A percentile compares a stretch with the other conserved stretches of the same genome.
Conservation (phyloP, 208 protist species). For the Leishmania martiniquensis region DNA sequence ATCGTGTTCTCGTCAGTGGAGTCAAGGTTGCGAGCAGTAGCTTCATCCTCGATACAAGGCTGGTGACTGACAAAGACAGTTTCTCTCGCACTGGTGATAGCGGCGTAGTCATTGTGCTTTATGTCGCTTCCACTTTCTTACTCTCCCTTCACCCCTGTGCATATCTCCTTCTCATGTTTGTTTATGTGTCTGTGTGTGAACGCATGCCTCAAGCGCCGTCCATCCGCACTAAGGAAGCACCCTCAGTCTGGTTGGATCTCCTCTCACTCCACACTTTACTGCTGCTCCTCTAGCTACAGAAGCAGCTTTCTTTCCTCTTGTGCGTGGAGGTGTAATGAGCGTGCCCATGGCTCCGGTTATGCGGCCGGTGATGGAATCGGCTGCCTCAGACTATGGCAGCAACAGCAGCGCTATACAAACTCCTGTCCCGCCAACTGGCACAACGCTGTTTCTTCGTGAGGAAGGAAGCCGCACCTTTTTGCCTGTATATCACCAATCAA, state of each 20-base stretch:
- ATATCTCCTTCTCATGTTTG: neutral
- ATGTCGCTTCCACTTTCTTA: neutral
- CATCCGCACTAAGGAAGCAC: neutral
- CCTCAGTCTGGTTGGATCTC: neutral
- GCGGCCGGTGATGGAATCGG: neutral
- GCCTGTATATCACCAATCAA: slow-evolving; percentile 52
- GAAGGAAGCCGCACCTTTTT: slow-evolving; percentile 46
- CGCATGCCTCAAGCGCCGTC: neutral
- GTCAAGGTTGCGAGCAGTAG: neutral
- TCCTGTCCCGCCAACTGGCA: slow-evolving; percentile 18
- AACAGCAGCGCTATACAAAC: slow-evolving; percentile 8
- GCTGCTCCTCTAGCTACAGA: neutral
- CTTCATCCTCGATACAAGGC: neutral
- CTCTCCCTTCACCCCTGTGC: neutral
- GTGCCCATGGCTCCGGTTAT: neutral
- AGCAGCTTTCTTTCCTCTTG: neutral
- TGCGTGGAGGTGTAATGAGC: slow-evolving; percentile 1
- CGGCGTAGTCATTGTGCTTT: neutral
- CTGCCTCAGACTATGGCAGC: neutral
- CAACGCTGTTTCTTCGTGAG: slow-evolving; percentile 57
- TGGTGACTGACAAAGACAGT: too few species aligned
- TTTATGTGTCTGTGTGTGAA: neutral
- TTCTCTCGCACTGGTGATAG: neutral
- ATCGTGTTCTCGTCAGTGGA: neutral
- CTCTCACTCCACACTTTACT: neutral